Base-by-base conservation (phyloP, 1,284 basidiomycete genomes). In the Ceratobasidium sp. region DNA sequence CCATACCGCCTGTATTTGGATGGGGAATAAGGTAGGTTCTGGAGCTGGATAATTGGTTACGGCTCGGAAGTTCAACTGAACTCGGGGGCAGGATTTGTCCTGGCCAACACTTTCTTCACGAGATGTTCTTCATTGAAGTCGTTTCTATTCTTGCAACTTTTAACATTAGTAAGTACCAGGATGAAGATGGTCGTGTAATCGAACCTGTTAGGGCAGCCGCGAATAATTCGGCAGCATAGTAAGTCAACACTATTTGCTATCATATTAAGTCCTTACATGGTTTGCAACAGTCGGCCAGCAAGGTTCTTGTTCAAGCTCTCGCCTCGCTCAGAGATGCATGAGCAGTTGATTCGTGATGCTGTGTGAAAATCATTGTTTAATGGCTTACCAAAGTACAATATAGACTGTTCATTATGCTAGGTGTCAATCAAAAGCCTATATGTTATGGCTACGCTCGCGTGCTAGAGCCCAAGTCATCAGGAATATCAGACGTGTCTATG, bases 81-180 rank as follows among this genome's bases (percentile, higher is more conserved):
- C n/a, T n/a, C n/a, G n/a, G n/a, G n/a, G n/a, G n/a, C n/a, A 62
- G 69, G 22, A 40, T 70, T 50, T 70, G 69, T 40, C 69, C 69
- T 1, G 69, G 69, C 7, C 31, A 56, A 29, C 53, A 56, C n/a
- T 53, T 70, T 32, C 50, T 50, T 22, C 29, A 52, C n/a, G 54
- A 38, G 13, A 65, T 58, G 1, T 31, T 70, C 29, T 70, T 40
- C 54, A 49, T 67, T 42, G 45, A 29, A 32, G 52, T 67, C n/a
- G 62, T 43, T 17, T 43, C 42, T 2, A 53, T 70, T 20, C 49
- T 70, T 1, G 77, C 75, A 74, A 73, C 74, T n/a, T 76, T 77
- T 60, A 69, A 74, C 40, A 73, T 77, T 29, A 20, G 25, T 3
- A 68, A 72, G 54, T 49, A 54, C 8, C 54, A 52, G 32, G 73